phyloP scores from a whole-genome alignment of 2,329 filamentous ascomycete genomes.

The Cadophora gregata region DNA sequence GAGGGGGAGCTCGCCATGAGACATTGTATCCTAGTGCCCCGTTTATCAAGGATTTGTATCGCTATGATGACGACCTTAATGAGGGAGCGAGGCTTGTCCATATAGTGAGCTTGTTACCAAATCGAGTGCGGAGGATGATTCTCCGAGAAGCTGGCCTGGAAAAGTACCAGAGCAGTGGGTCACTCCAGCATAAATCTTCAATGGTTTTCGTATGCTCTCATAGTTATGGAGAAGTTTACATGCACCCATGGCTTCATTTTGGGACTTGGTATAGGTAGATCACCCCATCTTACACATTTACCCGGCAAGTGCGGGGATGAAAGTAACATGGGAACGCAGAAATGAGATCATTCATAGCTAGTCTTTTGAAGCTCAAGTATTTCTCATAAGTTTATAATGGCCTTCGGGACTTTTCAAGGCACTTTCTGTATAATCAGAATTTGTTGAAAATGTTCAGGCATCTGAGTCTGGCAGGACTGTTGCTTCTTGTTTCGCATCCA shows the following conservation, averaged over 20 bases:
- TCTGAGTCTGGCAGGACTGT: neutral
- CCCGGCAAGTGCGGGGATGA: conserved; percentile 11
- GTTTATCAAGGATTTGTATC: neutral
- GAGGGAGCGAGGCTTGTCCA: too few species aligned
- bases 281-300: conserved; percentile 6
- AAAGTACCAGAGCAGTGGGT: conserved; percentile 2
- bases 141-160: neutral
- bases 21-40: neutral
- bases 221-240: neutral
- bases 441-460: neutral
- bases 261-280: neutral
- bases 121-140: neutral
- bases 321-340: conserved; percentile 4
- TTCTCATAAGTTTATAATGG: neutral
- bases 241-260: neutral
- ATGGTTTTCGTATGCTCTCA: neutral
- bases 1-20: neutral
- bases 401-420: neutral
- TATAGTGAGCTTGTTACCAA: neutral
- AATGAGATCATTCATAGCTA: conserved; percentile 5
- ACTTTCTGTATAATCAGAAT: neutral
- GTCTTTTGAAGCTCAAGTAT: conserved; percentile 3
- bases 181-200: neutral
- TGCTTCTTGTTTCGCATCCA: neutral
- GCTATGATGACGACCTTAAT: neutral